phyloP scores from a whole-genome alignment of 2,329 filamentous ascomycete genomes.

The Monosporascus sp. region DNA sequence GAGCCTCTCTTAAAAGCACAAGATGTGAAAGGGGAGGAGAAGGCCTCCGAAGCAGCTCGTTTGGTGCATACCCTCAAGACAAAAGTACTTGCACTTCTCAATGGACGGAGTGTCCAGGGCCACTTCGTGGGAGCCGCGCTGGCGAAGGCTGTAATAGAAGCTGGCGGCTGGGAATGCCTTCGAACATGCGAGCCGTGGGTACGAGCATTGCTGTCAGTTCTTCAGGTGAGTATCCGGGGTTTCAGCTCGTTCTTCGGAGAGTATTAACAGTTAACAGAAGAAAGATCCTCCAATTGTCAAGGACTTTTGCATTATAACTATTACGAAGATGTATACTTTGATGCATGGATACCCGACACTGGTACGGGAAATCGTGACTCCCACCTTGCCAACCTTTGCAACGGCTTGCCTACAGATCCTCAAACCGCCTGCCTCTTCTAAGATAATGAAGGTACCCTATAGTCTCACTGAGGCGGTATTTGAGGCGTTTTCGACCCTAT shows the following conservation, averaged over 20 bases:
- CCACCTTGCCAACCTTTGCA: constrained; percentile 69
- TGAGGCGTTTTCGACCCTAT: constrained; percentile 63
- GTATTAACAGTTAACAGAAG: constrained; percentile 47
- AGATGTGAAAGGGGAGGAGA: constrained; percentile 54
- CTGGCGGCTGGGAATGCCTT: constrained; percentile 78
- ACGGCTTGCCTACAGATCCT: constrained; percentile 65
- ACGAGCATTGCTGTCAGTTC: constrained; percentile 63
- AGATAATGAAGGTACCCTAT: constrained; percentile 34
- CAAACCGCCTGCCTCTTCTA: constrained; percentile 36
- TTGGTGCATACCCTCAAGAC: constrained; percentile 79
- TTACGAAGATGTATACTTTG: constrained; percentile 78
- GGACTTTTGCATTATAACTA: constrained; percentile 67
- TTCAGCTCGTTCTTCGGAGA: background rate
- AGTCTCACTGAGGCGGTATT: constrained; percentile 62
- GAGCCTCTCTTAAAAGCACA: constrained; percentile 58
- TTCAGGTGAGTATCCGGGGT: constrained; percentile 50
- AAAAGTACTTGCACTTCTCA: constrained; percentile 69
- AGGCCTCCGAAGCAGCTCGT: constrained; percentile 57
- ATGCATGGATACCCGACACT: constrained; percentile 79
- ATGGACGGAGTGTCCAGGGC: constrained; percentile 67
- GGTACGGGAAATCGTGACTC: constrained; percentile 81
- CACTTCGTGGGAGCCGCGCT: constrained; percentile 74
- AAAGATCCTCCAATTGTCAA: constrained; percentile 71
- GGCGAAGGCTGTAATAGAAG: constrained; percentile 75
- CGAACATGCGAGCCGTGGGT: constrained; percentile 72